Conservation (phyloP, 2,329 filamentous ascomycete species). For the Colletotrichum sp. region DNA sequence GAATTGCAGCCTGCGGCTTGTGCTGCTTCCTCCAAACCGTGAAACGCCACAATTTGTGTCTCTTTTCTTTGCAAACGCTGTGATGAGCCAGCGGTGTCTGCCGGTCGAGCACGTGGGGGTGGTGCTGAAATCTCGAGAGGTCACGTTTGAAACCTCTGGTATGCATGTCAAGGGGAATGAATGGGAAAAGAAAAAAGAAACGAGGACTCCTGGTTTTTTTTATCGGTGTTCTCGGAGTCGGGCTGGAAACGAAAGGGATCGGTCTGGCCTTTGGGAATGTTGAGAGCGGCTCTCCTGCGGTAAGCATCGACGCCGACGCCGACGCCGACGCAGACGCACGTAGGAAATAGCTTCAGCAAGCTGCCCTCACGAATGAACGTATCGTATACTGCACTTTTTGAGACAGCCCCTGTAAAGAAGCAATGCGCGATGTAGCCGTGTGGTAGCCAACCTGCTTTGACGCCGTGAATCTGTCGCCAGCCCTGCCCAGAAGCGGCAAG, state of each 20-base stretch:
- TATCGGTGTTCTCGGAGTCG: background rate
- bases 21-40: conserved; percentile 22
- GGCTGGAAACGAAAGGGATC: conserved; percentile 13
- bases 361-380: conserved; percentile 18
- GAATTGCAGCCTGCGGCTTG: conserved; percentile 23
- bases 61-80: background rate
- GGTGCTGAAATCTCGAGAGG: conserved; percentile 7
- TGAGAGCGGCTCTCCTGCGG: conserved; percentile 16
- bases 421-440: background rate
- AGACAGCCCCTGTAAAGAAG: background rate
- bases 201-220: background rate
- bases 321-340: background rate
- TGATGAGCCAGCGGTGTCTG: conserved; percentile 20
- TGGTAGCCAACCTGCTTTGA: background rate
- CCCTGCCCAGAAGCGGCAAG: background rate
- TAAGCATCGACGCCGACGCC: conserved; percentile 9
- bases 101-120: background rate
- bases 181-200: conserved; percentile 3
- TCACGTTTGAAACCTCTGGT: background rate
- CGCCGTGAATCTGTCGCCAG: background rate
- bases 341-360: conserved; percentile 22
- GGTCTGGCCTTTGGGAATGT: conserved; percentile 12
- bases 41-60: conserved; percentile 4
- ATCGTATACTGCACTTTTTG: background rate
- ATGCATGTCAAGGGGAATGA: conserved; percentile 5